phyloP scores from a whole-genome alignment of 1,284 basidiomycete species.

The Cutaneotrichosporon cyanovorans region DNA sequence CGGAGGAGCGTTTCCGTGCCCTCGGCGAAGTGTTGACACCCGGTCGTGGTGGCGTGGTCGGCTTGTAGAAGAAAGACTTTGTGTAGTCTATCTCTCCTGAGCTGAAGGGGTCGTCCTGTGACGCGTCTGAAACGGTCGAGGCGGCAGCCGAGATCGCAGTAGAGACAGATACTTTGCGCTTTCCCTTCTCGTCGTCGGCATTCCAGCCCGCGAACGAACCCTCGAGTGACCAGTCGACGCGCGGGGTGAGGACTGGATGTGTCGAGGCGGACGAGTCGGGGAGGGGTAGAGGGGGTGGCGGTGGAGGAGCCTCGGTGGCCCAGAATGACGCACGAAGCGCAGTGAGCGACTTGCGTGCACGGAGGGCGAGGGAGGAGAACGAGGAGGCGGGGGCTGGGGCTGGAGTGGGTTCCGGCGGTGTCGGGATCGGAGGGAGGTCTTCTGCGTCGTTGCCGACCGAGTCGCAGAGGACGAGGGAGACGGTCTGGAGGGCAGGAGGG shows the following conservation, averaged over 20 bases:
- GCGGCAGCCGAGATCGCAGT: too few species aligned
- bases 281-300: background rate
- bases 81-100: conserved; percentile 36
- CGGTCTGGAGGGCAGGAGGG: conserved; percentile 24
- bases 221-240: conserved; percentile 33
- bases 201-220: conserved; percentile 39
- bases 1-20: conserved; percentile 27
- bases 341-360: conserved; percentile 29
- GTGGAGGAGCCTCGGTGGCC: background rate
- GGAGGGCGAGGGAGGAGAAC: conserved; percentile 21
- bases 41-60: conserved; percentile 33
- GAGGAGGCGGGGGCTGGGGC: conserved; percentile 1
- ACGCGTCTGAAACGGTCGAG: background rate
- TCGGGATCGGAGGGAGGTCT: conserved; percentile 39
- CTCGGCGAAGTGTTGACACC: background rate
- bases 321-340: conserved; percentile 29
- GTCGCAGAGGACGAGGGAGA: conserved; percentile 39
- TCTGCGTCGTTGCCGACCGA: conserved; percentile 34
- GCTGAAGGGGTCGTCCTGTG: background rate
- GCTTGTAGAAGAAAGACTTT: conserved; percentile 46
- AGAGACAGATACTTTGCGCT: background rate
- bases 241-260: conserved; percentile 25
- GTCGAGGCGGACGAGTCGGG: background rate
- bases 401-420: conserved; percentile 9
- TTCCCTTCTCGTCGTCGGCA: conserved; percentile 5